These are phyloP conservation scores for Pleurotus sapidus DNA, from an alignment of 768 basidiomycete species.

Conservation along the genomic window DNA sequence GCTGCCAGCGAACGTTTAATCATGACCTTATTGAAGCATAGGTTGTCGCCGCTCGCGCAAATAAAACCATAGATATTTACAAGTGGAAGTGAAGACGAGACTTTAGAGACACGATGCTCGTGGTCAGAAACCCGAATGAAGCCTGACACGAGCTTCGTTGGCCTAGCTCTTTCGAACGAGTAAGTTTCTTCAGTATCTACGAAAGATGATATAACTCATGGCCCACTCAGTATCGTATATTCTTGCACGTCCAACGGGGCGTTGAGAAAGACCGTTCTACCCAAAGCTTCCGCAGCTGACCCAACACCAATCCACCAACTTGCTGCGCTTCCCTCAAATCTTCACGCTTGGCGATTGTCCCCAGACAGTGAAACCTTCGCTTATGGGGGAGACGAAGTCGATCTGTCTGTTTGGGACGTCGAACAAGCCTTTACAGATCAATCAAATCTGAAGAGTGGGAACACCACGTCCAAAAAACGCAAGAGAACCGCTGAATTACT, in stretches of 20 bases:
- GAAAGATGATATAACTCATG: neutral
- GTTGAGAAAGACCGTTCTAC: conserved; percentile 45
- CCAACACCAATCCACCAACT: conserved; percentile 20
- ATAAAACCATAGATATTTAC: conserved; percentile 51
- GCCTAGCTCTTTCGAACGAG: conserved; percentile 51
- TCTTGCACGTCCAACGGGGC: conserved; percentile 80
- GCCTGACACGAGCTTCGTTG: conserved; percentile 54
- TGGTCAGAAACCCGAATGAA: conserved; percentile 70
- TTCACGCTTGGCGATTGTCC: conserved; percentile 67
- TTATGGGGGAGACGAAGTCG: conserved; percentile 86
- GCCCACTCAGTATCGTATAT: conserved; percentile 42
- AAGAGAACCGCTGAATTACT: conserved; percentile 57
- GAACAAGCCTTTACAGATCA: conserved; percentile 44
- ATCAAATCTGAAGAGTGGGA: conserved; percentile 23
- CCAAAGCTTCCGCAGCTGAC: conserved; percentile 15
- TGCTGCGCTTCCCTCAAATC: conserved; percentile 60
- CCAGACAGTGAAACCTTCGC: conserved; percentile 54
- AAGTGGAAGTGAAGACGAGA: conserved; percentile 38
- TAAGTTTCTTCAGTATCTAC: conserved; percentile 24
- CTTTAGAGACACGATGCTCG: conserved; percentile 33
- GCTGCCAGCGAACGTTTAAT: conserved; percentile 5
- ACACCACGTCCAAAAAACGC: conserved; percentile 43
- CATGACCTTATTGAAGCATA: conserved; percentile 38
- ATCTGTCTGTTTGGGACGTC: conserved; percentile 76
- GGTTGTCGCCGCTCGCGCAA: conserved; percentile 63